These are phyloP conservation scores for Gossypium turneri DNA, from an alignment of 345 rosid genomes.

Conservation along the genomic window DNA sequence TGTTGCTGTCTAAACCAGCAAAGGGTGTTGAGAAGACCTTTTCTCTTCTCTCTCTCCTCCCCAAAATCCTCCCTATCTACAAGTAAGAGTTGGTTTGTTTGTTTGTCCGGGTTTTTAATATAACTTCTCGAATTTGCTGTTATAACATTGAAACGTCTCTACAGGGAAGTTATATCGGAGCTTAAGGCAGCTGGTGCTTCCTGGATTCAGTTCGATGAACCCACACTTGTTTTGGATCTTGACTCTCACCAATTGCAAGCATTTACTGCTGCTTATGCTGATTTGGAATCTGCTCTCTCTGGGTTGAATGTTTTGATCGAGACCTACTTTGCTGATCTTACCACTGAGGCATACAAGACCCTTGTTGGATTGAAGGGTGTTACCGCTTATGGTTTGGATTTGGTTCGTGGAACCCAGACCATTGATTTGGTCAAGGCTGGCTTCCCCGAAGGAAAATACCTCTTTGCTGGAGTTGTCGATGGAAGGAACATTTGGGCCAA, in stretches of 20 bases:
- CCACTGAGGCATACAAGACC: conserved; percentile 72
- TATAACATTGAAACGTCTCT: conserved; percentile 9
- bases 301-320: conserved; percentile 81
- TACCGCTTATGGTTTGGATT: conserved; percentile 79
- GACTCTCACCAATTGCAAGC: conserved; percentile 77
- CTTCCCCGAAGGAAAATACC: conserved; percentile 81
- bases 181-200: conserved; percentile 96
- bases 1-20: conserved; percentile 89
- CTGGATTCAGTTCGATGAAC: conserved; percentile 94
- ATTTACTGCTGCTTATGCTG: conserved; percentile 72
- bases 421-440: conserved; percentile 70
- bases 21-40: conserved; percentile 88
- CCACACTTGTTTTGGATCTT: conserved; percentile 85
- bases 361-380: conserved; percentile 86
- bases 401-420: conserved; percentile 85
- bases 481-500: conserved; percentile 99
- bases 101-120: neutral
- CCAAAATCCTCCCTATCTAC: conserved; percentile 81
- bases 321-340: conserved; percentile 94
- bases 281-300: conserved; percentile 69
- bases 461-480: conserved; percentile 93
- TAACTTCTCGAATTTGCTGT: conserved; percentile 23
- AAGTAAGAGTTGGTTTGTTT: conserved; percentile 45
- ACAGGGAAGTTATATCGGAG: conserved; percentile 83
- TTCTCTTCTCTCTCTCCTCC: conserved; percentile 81